A percentile compares a stretch with the other conserved stretches of the same genome.
Evolutionary conservation across 805 yeast genomes (phyloP).

Genomic region (Metschnikowia colocasiae): DNA sequence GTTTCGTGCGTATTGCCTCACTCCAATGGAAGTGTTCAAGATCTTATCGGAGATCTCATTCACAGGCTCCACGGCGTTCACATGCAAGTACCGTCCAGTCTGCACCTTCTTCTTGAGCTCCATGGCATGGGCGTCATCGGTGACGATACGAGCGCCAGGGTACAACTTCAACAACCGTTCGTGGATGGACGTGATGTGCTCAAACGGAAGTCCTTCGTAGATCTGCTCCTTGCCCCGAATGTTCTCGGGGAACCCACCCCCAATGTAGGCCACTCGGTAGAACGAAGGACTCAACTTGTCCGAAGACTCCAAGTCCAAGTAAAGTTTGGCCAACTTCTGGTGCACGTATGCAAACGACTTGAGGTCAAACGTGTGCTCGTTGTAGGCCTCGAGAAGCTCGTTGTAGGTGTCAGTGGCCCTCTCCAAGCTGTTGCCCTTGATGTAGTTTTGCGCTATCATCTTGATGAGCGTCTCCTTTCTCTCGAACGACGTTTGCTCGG

Average conservation of each 20-base stretch:
- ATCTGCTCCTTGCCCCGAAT: constrained; percentile 74
- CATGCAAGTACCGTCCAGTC: constrained; percentile 70
- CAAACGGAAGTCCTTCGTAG: constrained; percentile 84
- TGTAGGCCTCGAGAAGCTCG: constrained; percentile 73
- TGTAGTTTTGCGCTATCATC: constrained; percentile 64
- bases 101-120: constrained; percentile 47
- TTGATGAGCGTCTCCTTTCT: constrained; percentile 71
- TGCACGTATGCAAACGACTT: constrained; percentile 71
- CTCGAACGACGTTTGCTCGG: constrained; percentile 76
- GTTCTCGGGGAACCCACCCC: constrained; percentile 78
- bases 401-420: constrained; percentile 76
- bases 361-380: constrained; percentile 68
- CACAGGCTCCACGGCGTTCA: constrained; percentile 68
- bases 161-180: constrained; percentile 68
- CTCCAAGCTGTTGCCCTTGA: constrained; percentile 70
- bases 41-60: constrained; percentile 47
- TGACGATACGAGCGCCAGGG: constrained; percentile 75
- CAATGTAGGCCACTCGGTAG: constrained; percentile 76
- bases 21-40: constrained; percentile 53
- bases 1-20: constrained; percentile 70
- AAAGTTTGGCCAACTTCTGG: constrained; percentile 63
- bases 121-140: constrained; percentile 56
- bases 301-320: constrained; percentile 58
- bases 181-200: constrained; percentile 79
- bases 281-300: constrained; percentile 75